phyloP scores from a whole-genome alignment of 2,329 filamentous ascomycete genomes.

The Nemania diffusa region DNA sequence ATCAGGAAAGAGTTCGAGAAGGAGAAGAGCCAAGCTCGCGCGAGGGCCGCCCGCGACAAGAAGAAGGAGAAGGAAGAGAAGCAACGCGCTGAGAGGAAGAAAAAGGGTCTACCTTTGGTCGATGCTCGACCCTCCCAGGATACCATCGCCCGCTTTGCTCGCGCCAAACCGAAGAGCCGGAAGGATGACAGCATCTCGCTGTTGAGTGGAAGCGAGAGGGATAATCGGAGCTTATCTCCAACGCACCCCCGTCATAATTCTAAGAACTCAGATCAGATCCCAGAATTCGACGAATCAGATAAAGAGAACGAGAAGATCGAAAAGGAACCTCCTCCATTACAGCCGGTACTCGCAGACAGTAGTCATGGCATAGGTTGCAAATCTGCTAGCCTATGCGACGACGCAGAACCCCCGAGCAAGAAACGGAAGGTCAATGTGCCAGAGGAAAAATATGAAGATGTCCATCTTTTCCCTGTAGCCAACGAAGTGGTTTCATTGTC shows the following conservation, averaged over 20 bases:
- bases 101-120: constrained; percentile 64
- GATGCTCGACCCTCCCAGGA: constrained; percentile 66
- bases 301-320: constrained; percentile 27
- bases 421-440: constrained; percentile 22
- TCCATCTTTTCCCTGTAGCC: background rate
- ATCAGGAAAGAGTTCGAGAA: constrained; percentile 63
- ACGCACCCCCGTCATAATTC: background rate
- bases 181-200: constrained; percentile 16
- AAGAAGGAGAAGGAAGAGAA: constrained; percentile 65
- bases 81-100: constrained; percentile 61
- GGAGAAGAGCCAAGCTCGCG: constrained; percentile 60
- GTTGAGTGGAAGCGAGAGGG: background rate
- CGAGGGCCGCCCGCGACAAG: constrained; percentile 62
- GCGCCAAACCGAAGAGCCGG: constrained; percentile 32
- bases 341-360: background rate
- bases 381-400: background rate
- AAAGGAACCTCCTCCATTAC: background rate
- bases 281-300: constrained; percentile 11
- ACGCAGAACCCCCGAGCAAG: constrained; percentile 23
- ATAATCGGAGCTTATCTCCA: constrained; percentile 3
- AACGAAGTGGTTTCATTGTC: background rate
- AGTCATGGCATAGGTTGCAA: background rate
- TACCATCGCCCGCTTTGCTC: constrained; percentile 65
- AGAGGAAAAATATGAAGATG: constrained; percentile 1
- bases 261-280: background rate